A percentile compares a stretch with the other conserved stretches of the same genome.
Evolutionary conservation across 169 alveolate species (phyloP).

Genomic region (Theileria annulata): DNA sequence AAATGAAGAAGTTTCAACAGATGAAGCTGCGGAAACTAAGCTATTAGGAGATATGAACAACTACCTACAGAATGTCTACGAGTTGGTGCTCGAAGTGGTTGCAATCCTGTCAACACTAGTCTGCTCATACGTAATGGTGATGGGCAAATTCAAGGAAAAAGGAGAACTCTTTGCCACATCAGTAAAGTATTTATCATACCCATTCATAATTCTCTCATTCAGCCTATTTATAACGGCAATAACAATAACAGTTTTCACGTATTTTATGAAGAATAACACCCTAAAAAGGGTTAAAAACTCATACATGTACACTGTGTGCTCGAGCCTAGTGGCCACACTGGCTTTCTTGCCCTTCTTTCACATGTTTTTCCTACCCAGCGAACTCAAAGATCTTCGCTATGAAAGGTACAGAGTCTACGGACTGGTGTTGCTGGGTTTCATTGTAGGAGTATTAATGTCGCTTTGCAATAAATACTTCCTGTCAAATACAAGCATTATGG

Average conservation of each 20-base stretch:
- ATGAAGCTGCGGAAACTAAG: background rate
- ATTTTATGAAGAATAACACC: background rate
- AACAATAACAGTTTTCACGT: background rate
- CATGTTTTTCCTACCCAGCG: constrained; percentile 12
- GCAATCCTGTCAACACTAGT: constrained; percentile 4
- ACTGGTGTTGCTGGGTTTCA: constrained; percentile 4
- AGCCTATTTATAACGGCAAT: background rate
- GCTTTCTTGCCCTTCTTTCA: constrained; percentile 15
- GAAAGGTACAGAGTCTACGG: constrained; percentile 4
- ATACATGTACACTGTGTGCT: background rate
- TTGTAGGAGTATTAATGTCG: background rate
- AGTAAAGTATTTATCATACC: background rate
- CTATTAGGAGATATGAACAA: background rate
- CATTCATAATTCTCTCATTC: constrained; percentile 11
- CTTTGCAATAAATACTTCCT: background rate
- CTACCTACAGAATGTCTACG: constrained; percentile 10
- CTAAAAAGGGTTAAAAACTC: background rate
- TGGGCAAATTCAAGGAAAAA: background rate
- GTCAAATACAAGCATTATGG: background rate
- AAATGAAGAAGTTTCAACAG: background rate
- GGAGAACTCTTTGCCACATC: background rate
- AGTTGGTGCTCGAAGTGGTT: background rate
- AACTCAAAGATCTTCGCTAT: background rate
- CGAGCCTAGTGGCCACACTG: background rate
- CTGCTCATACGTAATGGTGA: constrained; percentile 8